Base-by-base conservation (phyloP, 352 stramenopile species). In the Nannochloropsis limnetica region DNA sequence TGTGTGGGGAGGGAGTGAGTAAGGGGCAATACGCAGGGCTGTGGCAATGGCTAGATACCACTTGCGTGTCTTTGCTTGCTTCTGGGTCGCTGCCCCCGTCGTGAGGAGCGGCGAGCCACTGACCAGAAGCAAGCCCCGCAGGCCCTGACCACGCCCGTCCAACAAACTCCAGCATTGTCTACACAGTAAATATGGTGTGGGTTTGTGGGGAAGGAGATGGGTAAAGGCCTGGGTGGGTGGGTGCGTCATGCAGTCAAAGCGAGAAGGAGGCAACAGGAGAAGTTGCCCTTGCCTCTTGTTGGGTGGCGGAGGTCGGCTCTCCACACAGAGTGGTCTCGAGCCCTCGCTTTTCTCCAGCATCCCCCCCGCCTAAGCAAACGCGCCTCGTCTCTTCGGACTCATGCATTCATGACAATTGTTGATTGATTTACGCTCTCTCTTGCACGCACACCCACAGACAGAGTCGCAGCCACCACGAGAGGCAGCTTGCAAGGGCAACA, bases 11-110 rank as follows among this genome's bases (percentile, higher is more conserved):
- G 37, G 37, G 37, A 49, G 37, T 49, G 1, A 15, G 37, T 49
- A 15, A 49, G 37, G 37, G 2, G 37, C 37, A 49, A 49, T 49
- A 14, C 17, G 8, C 37, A 17, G 17, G 8, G 32, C 32, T 44
- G 11, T 49, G 37, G 2, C 4, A 49, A 49, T 17, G 61, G 20
- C n/a, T 74, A 74, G 61, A 74, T 74, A 74, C 61, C 61, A 74
- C 61, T 74, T 74, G 61, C 61, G 61, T 74, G 61, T 74, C 61
- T 29, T 29, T 6, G 37, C 37, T 49, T 49, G 37, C 37, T 49
- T 6, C 37, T 49, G 37, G 37, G 37, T 49, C 37, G 37, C 37
- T 49, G 8, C 37, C 37, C n/a, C n/a, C n/a, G n/a, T n/a, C 37
- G 37, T 49, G 37, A 49, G 37, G 37, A 14, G 4, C 2, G 37